phyloP scores from a whole-genome alignment of 495 filamentous ascomycete species.

The Lineolata rhizophorae region DNA sequence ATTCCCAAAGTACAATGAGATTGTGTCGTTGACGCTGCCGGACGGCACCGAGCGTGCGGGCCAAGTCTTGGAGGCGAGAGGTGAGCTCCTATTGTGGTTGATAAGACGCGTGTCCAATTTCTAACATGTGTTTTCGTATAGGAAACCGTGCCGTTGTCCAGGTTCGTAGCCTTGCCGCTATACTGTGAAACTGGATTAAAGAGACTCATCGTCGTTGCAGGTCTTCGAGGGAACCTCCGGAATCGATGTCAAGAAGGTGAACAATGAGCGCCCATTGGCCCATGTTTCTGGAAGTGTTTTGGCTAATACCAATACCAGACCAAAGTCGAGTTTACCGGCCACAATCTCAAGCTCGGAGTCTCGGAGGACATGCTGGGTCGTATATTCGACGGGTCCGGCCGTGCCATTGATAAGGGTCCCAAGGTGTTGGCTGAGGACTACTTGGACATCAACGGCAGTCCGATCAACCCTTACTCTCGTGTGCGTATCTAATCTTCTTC shows the following conservation, averaged over 20 bases:
- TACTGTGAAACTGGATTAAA: neutral
- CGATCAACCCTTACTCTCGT: conserved; percentile 95
- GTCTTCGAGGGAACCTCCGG: conserved; percentile 96
- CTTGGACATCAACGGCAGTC: conserved; percentile 96
- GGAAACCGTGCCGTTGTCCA: conserved; percentile 84
- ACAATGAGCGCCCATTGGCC: neutral
- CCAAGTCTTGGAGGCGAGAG: conserved; percentile 93
- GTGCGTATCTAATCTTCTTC: conserved; percentile 25
- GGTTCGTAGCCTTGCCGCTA: conserved; percentile 22
- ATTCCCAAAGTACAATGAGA: conserved; percentile 93
- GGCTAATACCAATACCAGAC: conserved; percentile 38
- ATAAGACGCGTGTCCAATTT: neutral
- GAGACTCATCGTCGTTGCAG: conserved; percentile 19
- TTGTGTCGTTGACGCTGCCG: conserved; percentile 84
- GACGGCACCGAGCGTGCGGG: conserved; percentile 88
- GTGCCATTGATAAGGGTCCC: conserved; percentile 94
- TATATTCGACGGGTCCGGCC: conserved; percentile 94
- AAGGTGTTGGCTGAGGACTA: conserved; percentile 97
- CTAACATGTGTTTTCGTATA: conserved; percentile 14
- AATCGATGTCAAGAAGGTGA: conserved; percentile 93
- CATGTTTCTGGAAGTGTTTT: too few species aligned
- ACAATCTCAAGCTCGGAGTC: conserved; percentile 94
- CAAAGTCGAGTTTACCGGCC: conserved; percentile 88
- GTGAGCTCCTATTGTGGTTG: conserved; percentile 22
- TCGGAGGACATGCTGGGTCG: conserved; percentile 99